Evolutionary conservation across 306 rosid genomes (phyloP), one percentile per base, ranked within the genome.

Genomic region (Pueraria montana): DNA sequence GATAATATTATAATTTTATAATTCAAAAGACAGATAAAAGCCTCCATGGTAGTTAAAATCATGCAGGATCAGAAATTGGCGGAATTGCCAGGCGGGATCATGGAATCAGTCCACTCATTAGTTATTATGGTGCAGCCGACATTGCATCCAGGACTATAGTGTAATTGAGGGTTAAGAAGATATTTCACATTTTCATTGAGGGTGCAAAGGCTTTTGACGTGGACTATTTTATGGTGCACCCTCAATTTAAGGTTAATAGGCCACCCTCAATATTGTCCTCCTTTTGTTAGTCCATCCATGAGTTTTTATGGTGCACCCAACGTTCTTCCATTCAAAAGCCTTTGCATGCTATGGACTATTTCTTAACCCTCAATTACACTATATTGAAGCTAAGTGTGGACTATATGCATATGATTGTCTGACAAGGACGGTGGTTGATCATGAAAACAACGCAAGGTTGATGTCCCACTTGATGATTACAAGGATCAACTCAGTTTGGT

Each of bases 1-100:
- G 56, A 77, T 36, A 49, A 3, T 26, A 21, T 16, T 67, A 16
- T 26, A 38, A 74, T 34, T 79, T 40, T 5, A 40, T 46, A 38
- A 49, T 23, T 74, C 42, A 61, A 40, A 69, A 73, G 63, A 49
- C 55, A 43, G 74, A 76, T 66, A 79, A 66, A 72, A 20, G 59
- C 61, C n/a, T 42, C 36, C 5, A 30, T 14, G 20, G 11, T 5
- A 6, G 21, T 62, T 13, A 27, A 62, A 62, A 62, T 26, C 11
- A 0, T 23, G n/a, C 36, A 59, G 66, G 16, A 11, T 59, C n/a
- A 23, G 34, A 59, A 59, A 59, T 23, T 23, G 36, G 36, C 24
- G 65, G 1, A 24, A 23, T 59, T 59, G 34, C 17, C 66, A 23
- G 1, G 66, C 66, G 24, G 36, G 66, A 11, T 59, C 8, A 3